Evolutionary conservation across 1,284 basidiomycete genomes (phyloP).

Genomic region (Ustilago lituana): DNA sequence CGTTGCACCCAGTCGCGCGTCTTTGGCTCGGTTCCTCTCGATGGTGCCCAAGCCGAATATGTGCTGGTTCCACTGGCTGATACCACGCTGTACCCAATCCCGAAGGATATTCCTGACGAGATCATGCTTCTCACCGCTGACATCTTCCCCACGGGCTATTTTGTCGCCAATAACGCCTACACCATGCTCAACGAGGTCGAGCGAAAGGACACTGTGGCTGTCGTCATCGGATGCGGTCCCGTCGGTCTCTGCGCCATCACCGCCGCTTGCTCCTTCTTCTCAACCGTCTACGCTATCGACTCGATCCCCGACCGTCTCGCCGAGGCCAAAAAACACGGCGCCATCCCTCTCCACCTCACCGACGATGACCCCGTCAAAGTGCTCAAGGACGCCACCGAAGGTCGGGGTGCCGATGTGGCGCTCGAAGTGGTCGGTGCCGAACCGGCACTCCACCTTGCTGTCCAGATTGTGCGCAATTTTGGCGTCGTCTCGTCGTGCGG

Average conservation of each 20-base stretch:
- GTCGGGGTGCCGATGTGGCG: conserved; percentile 69
- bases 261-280: conserved; percentile 68
- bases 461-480: conserved; percentile 80
- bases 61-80: conserved; percentile 80
- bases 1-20: conserved; percentile 77
- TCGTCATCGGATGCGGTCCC: conserved; percentile 69
- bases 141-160: conserved; percentile 70
- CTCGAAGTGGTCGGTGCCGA: conserved; percentile 81
- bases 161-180: conserved; percentile 76
- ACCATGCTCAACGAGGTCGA: conserved; percentile 58
- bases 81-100: conserved; percentile 78
- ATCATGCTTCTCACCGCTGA: conserved; percentile 75
- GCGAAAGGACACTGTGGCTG: conserved; percentile 47
- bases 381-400: conserved; percentile 57
- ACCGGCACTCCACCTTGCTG: conserved; percentile 77
- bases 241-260: conserved; percentile 69
- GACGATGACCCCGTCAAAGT: conserved; percentile 44
- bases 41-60: conserved; percentile 88
- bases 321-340: conserved; percentile 59
- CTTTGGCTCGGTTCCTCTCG: conserved; percentile 78
- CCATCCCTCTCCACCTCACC: conserved; percentile 59
- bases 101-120: conserved; percentile 69
- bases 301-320: conserved; percentile 64
- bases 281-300: conserved; percentile 66
- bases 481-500: conserved; percentile 83